Evolutionary conservation across 768 basidiomycete genomes (phyloP), one percentile per base, ranked within the genome.

Genomic region (Trametopsis cervina): DNA sequence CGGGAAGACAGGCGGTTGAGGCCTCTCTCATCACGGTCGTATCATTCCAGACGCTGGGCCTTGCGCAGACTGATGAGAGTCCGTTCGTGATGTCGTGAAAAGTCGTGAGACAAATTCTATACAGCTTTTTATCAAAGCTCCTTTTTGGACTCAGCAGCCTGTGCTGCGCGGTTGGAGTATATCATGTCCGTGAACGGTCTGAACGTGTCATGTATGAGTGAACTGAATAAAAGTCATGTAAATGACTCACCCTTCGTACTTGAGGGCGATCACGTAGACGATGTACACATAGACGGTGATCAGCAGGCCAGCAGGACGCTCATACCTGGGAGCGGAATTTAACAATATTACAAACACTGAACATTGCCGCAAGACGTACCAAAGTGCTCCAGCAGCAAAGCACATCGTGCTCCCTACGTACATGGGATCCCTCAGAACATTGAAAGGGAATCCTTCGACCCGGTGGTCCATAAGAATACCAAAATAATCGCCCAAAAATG

Each of bases 361-460:
- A 42, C 20, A 22, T 40, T 17, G 11, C 13, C 27, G 37, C 27
- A 12, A 4, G 17, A 63, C 83, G 58, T 50, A 92, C 92, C 91
- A 95, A 26, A 99, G 72, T 0, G 95, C 86, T 1, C 80, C 82
- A 18, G 83, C 94, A 29, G 79, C 67, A 68, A 97, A 97, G 63
- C 83, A 89, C 70, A 99, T 69, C 4, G 92, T 93, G 60, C 86
- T 91, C 6, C 95, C 95, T 40, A 92, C 87, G 61, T 99, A 98
- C 95, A 99, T 99, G 0, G 95, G 95, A 64, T 96, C 85, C 17
- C 79, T 74, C 36, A 94, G 73, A 40, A 96, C 76, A 62, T 95
- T 95, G 75, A 97, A 99, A 0, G 95, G 95, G 73, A 99, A 99
- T 18, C 88, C 85, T 59, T 92, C 85, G n/a, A 97, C 93, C 44